These are phyloP conservation scores for Exserohilum turcica DNA, from an alignment of 2,329 filamentous ascomycete genomes.

Conservation along the genomic window DNA sequence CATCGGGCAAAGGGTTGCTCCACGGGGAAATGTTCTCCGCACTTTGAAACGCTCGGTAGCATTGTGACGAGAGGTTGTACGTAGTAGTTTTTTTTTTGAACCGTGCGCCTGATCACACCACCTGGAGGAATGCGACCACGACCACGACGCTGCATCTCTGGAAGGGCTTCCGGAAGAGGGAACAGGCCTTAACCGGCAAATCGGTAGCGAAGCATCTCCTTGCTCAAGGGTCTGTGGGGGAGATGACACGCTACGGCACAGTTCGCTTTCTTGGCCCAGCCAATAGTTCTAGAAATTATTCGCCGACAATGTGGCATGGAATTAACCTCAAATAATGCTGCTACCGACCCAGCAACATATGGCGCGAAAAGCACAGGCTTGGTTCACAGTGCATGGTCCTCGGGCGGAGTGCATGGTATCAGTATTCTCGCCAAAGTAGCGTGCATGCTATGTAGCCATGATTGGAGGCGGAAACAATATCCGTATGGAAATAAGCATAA, in stretches of 20 bases:
- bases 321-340: background rate
- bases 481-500: background rate
- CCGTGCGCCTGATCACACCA: background rate
- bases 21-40: background rate
- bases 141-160: background rate
- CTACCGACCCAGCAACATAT: too few species aligned
- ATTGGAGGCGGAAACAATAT: background rate
- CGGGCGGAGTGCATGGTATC: background rate
- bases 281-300: background rate
- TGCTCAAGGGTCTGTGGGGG: conserved; percentile 1
- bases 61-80: too few species aligned
- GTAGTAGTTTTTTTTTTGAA: background rate
- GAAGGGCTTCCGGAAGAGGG: background rate
- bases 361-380: too few species aligned
- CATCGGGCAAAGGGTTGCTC: too few species aligned
- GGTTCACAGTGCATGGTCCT: background rate
- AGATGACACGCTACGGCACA: conserved; percentile 1
- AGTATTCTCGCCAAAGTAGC: background rate
- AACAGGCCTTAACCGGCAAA: background rate
- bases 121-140: background rate
- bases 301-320: background rate
- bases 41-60: too few species aligned
- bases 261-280: conserved; percentile 1
- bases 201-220: conserved; percentile 3
- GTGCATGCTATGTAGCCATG: background rate